phyloP scores from a whole-genome alignment of 768 basidiomycete species.

The Mycena metata region DNA sequence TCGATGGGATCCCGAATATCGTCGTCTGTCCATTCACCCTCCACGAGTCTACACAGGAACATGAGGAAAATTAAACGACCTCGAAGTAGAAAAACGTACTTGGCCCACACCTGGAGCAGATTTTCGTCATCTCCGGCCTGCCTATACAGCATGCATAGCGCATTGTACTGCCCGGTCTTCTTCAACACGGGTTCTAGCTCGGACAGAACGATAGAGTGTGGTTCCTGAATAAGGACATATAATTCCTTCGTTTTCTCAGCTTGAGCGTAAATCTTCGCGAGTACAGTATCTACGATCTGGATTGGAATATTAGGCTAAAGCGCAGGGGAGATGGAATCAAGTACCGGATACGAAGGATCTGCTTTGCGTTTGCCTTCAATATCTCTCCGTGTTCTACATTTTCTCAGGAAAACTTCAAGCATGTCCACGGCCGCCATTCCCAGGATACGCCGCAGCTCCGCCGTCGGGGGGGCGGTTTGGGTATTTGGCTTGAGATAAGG shows the following conservation, averaged over 20 bases:
- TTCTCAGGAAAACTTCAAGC: constrained; percentile 77
- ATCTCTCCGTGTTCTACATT: constrained; percentile 65
- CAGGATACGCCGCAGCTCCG: constrained; percentile 76
- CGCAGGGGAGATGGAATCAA: neutral
- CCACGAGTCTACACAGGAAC: constrained; percentile 64
- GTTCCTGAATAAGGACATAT: constrained; percentile 65
- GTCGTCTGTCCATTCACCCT: constrained; percentile 74
- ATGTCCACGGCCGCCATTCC: constrained; percentile 78
- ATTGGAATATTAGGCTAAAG: neutral
- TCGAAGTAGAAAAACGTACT: constrained; percentile 59
- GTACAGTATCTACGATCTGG: constrained; percentile 85
- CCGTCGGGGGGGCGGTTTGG: constrained; percentile 75
- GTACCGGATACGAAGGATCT: constrained; percentile 36
- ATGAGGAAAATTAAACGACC: constrained; percentile 18
- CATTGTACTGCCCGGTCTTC: constrained; percentile 66
- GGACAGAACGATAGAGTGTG: constrained; percentile 66
- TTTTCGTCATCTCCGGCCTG: constrained; percentile 69
- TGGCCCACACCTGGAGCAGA: constrained; percentile 76
- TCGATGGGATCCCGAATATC: constrained; percentile 74
- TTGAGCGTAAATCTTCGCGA: constrained; percentile 80
- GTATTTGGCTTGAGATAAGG: constrained; percentile 85
- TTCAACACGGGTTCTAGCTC: constrained; percentile 76
- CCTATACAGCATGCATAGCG: constrained; percentile 72
- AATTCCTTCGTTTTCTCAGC: constrained; percentile 74
- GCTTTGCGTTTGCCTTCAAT: constrained; percentile 40